A percentile compares a stretch with the other conserved stretches of the same genome.
Evolutionary conservation across 2,329 filamentous ascomycete species (phyloP).

Genomic region (Magnaporthiopsis poae): DNA sequence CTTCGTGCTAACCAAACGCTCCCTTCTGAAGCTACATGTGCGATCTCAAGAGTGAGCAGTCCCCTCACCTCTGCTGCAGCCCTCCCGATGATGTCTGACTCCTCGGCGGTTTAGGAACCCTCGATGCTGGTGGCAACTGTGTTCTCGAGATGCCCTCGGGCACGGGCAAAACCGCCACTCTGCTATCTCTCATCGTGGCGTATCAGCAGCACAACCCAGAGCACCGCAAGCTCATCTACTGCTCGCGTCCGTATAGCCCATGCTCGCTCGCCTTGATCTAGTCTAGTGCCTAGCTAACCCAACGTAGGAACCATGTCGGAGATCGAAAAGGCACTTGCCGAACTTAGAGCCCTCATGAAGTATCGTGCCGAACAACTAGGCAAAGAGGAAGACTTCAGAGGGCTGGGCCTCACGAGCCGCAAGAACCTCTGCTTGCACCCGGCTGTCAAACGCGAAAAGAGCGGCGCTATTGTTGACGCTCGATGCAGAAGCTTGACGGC

Average conservation of each 20-base stretch:
- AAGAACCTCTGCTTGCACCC: slow-evolving; percentile 97
- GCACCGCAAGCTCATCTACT: slow-evolving; percentile 93
- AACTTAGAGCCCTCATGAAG: slow-evolving; percentile 88
- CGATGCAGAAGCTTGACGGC: slow-evolving; percentile 89
- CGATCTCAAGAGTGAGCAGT: slow-evolving; percentile 39
- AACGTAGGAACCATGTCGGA: slow-evolving; percentile 81
- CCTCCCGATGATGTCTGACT: slow-evolving; percentile 1
- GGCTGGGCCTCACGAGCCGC: slow-evolving; percentile 82
- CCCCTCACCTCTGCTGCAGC: neutral
- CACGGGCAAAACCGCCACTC: slow-evolving; percentile 91
- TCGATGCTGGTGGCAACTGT: slow-evolving; percentile 89
- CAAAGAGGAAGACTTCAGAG: slow-evolving; percentile 82
- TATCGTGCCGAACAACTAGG: slow-evolving; percentile 86
- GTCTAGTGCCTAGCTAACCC: neutral
- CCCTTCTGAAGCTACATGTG: slow-evolving; percentile 40
- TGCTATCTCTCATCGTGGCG: slow-evolving; percentile 88
- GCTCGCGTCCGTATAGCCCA: slow-evolving; percentile 55
- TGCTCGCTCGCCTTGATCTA: neutral
- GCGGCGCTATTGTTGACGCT: slow-evolving; percentile 87
- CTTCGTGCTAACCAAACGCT: neutral
- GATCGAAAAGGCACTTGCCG: slow-evolving; percentile 92
- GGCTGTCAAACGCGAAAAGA: slow-evolving; percentile 92
- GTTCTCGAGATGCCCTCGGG: slow-evolving; percentile 98
- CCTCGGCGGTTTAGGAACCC: slow-evolving; percentile 43
- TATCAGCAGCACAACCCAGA: slow-evolving; percentile 93